Conservation (phyloP, 192 early-diverging fungal species). For the Mortierella hygrophila region DNA sequence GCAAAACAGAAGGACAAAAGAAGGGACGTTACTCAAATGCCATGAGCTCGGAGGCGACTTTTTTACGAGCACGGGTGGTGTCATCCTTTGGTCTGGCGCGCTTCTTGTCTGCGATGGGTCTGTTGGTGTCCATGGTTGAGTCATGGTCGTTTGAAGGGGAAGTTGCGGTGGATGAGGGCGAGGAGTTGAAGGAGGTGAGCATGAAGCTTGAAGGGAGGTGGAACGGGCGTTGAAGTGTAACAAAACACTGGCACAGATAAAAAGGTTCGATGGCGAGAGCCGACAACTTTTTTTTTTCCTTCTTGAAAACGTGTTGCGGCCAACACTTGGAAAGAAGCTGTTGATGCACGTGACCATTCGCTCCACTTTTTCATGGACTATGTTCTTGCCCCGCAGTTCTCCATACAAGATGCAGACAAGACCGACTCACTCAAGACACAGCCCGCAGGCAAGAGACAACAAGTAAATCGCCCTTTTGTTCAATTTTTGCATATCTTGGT, state of each 20-base stretch:
- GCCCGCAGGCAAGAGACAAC: background rate
- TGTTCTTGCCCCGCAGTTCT: background rate
- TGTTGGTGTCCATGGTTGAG: background rate
- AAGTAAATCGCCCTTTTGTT: conserved; percentile 9
- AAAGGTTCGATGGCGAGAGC: background rate
- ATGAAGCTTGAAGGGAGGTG: background rate
- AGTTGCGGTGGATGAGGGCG: background rate
- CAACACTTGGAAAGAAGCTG: background rate
- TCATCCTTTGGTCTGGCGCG: conserved; percentile 26
- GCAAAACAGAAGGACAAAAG: background rate
- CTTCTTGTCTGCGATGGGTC: conserved; percentile 25
- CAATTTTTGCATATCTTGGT: background rate
- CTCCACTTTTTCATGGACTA: background rate
- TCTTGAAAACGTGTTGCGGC: no score
- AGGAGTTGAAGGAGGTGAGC: background rate
- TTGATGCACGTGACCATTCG: background rate
- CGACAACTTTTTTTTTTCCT: no score
- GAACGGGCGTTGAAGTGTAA: background rate
- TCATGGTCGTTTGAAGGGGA: background rate
- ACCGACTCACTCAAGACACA: background rate
- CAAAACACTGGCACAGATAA: background rate
- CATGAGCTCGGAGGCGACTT: conserved; percentile 44
- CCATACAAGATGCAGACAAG: background rate
- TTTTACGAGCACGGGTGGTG: conserved; percentile 30
- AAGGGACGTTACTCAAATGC: conserved; percentile 37